Percentiles rank a stretch among this genome's conserved stretches.
These are phyloP conservation scores for Podaxis carcinomalis DNA, from an alignment of 768 basidiomycete genomes.

Conservation along the genomic window DNA sequence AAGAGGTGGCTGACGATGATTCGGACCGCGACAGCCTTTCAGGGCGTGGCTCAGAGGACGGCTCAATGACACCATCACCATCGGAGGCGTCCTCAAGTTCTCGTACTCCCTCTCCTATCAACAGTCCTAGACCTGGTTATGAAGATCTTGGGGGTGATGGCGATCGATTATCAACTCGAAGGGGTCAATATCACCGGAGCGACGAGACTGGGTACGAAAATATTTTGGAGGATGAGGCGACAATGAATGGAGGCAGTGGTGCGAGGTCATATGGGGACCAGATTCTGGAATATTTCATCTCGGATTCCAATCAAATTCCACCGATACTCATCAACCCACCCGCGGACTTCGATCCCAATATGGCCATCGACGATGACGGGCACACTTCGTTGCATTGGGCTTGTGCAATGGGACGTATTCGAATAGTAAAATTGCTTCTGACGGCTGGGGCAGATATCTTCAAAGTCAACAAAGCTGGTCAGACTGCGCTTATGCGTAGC, in stretches of 20 bases:
- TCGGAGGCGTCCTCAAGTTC: slow-evolving; percentile 84
- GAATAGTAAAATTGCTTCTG: slow-evolving; percentile 90
- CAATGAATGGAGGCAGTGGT: slow-evolving; percentile 45
- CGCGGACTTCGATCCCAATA: slow-evolving; percentile 89
- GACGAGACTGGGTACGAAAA: slow-evolving; percentile 43
- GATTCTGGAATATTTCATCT: slow-evolving; percentile 97
- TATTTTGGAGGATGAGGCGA: slow-evolving; percentile 39
- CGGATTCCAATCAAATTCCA: slow-evolving; percentile 91
- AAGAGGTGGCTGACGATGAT: slow-evolving; percentile 47
- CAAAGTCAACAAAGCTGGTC: slow-evolving; percentile 93
- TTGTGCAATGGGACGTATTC: slow-evolving; percentile 96
- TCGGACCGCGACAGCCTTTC: slow-evolving; percentile 64
- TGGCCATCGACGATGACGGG: slow-evolving; percentile 96
- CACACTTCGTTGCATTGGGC: slow-evolving; percentile 99
- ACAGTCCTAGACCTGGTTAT: slow-evolving; percentile 47
- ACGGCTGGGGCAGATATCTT: slow-evolving; percentile 96
- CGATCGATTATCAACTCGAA: slow-evolving; percentile 31
- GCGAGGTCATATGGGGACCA: slow-evolving; percentile 86
- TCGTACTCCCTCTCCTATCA: slow-evolving; percentile 89
- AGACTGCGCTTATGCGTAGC: slow-evolving; percentile 96
- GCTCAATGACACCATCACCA: slow-evolving; percentile 86
- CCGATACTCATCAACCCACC: slow-evolving; percentile 84
- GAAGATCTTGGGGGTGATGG: slow-evolving; percentile 36
- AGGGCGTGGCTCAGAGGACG: slow-evolving; percentile 78
- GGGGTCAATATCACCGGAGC: slow-evolving; percentile 45